Evolutionary conservation across 495 filamentous ascomycete genomes (phyloP).

Genomic region (Aspergillus incahuasiensis): DNA sequence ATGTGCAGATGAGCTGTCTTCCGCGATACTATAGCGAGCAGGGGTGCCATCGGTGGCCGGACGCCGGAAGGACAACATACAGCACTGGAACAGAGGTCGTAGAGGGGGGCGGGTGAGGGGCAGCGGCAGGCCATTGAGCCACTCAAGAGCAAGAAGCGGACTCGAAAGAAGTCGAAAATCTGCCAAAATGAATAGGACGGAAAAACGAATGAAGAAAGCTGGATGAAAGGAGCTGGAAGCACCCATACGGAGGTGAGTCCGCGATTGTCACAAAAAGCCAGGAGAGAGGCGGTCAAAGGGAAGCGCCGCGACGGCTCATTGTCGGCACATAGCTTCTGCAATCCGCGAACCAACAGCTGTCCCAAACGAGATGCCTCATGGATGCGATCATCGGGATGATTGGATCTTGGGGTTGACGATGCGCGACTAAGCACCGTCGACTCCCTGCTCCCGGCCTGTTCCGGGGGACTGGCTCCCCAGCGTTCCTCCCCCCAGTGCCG

Average conservation of each 20-base stretch:
- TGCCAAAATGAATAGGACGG: conserved; percentile 11
- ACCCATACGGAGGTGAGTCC: conserved; percentile 12
- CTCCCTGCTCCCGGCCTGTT: conserved; percentile 22
- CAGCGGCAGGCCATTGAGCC: conserved; percentile 18
- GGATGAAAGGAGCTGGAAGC: conserved; percentile 4
- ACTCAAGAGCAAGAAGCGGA: conserved; percentile 13
- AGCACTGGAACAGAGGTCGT: conserved; percentile 14
- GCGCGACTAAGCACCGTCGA: conserved; percentile 7
- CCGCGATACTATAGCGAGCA: conserved; percentile 19
- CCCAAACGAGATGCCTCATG: conserved; percentile 10
- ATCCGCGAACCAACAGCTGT: conserved; percentile 13
- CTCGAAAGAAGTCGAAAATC: conserved; percentile 4
- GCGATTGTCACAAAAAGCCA: conserved; percentile 7
- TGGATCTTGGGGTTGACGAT: conserved; percentile 13
- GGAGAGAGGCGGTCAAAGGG: conserved; percentile 23
- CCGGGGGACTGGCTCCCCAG: conserved; percentile 22
- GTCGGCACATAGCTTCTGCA: conserved; percentile 17
- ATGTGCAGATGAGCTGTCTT: conserved; percentile 15
- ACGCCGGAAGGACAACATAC: conserved; percentile 18
- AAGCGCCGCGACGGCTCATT: conserved; percentile 9
- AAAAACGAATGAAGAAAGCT: conserved; percentile 1
- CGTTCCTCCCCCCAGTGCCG: conserved; percentile 16
- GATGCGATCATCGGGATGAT: conserved; percentile 13
- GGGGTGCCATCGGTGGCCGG: conserved; percentile 18
- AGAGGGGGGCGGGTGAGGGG: conserved; percentile 19